Conservation (phyloP, 2,329 filamentous ascomycete species). For the Aureobasidium subglaciale region DNA sequence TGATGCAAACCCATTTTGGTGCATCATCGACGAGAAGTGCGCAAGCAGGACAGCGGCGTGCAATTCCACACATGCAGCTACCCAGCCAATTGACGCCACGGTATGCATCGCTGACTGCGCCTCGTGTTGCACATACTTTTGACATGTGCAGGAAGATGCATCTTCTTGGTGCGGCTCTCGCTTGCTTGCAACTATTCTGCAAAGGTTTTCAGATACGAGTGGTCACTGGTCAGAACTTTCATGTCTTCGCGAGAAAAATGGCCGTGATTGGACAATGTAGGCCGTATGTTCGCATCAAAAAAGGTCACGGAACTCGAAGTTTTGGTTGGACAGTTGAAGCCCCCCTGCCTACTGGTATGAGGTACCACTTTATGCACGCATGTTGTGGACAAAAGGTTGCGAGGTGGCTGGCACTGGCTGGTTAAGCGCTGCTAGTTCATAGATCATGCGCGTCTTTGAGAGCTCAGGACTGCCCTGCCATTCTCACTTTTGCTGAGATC, state of each 20-base stretch:
- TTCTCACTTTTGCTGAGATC: neutral
- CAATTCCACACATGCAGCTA: constrained; percentile 9
- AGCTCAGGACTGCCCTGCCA: neutral
- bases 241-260: constrained; percentile 5
- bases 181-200: neutral
- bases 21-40: constrained; percentile 8
- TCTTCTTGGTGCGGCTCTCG: neutral
- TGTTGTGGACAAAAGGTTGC: constrained; percentile 3
- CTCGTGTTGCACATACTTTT: constrained; percentile 9
- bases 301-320: neutral
- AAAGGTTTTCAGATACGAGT: neutral
- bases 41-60: constrained; percentile 2
- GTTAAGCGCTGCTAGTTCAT: constrained; percentile 9
- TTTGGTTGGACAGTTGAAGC: constrained; percentile 4
- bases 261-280: neutral
- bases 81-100: constrained; percentile 11
- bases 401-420: constrained; percentile 14
- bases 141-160: constrained; percentile 9
- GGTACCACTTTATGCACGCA: constrained; percentile 2
- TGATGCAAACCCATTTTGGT: neutral
- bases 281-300: neutral
- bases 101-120: constrained; percentile 9
- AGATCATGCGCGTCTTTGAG: neutral
- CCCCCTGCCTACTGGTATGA: neutral
- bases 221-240: neutral